Evolutionary conservation across 2,329 filamentous ascomycete genomes (phyloP).

Genomic region (Penicillium janthinellum): DNA sequence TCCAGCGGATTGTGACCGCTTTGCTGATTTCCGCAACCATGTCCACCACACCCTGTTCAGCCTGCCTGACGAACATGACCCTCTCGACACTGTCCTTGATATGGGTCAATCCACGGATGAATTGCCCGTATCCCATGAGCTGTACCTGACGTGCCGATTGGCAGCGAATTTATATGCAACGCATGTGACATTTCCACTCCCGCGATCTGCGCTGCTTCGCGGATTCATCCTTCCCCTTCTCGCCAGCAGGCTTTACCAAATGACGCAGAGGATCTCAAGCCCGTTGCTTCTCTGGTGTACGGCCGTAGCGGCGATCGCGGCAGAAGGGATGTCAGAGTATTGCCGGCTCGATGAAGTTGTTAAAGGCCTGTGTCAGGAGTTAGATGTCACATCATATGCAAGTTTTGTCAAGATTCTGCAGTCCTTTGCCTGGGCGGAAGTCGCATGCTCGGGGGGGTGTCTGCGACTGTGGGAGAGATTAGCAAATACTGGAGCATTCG

Average conservation of each 20-base stretch:
- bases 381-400: background rate
- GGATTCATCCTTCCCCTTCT: conserved; percentile 1
- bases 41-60: conserved; percentile 4
- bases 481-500: background rate
- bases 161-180: background rate
- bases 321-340: background rate
- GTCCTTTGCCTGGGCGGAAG: conserved; percentile 3
- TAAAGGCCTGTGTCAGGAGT: background rate
- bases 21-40: background rate
- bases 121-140: background rate
- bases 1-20: background rate
- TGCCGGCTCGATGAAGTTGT: background rate
- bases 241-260: background rate
- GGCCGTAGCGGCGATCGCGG: conserved; percentile 1
- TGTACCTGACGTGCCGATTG: background rate
- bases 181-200: conserved; percentile 3
- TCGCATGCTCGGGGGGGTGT: conserved; percentile 4
- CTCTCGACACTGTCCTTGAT: background rate
- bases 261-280: background rate
- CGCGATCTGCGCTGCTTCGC: background rate
- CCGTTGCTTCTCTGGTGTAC: conserved; percentile 2
- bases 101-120: background rate
- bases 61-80: conserved; percentile 1
- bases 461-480: background rate
- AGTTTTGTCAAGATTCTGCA: background rate